phyloP scores from a whole-genome alignment of 2,329 filamentous ascomycete species.

The Colletotrichum simmondsii region DNA sequence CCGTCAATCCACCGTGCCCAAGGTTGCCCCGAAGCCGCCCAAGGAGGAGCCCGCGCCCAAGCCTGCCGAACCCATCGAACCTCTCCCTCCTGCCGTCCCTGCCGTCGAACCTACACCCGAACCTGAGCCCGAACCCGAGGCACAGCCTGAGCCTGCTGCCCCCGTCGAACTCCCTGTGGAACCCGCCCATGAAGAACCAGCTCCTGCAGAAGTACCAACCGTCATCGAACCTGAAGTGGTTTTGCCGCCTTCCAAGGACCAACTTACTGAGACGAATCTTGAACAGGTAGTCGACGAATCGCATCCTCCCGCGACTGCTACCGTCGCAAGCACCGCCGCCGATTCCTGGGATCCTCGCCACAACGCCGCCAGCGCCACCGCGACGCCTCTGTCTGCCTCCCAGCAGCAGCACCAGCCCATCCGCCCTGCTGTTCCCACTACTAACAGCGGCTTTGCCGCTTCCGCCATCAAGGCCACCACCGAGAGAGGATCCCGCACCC shows the following conservation, averaged over 20 bases:
- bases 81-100: slow-evolving; percentile 40
- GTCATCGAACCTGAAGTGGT: slow-evolving; percentile 63
- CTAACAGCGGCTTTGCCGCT: slow-evolving; percentile 77
- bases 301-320: slow-evolving; percentile 79
- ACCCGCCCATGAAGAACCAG: slow-evolving; percentile 39
- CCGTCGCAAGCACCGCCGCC: slow-evolving; percentile 87
- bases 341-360: slow-evolving; percentile 84
- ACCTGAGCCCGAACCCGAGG: slow-evolving; percentile 51
- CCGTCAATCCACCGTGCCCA: slow-evolving; percentile 66
- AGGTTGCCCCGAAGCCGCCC: slow-evolving; percentile 64
- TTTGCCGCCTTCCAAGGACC: slow-evolving; percentile 78
- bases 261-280: slow-evolving; percentile 91
- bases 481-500: slow-evolving; percentile 71
- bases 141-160: slow-evolving; percentile 46
- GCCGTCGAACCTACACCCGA: slow-evolving; percentile 37
- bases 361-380: slow-evolving; percentile 66
- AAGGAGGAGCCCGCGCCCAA: slow-evolving; percentile 60
- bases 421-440: slow-evolving; percentile 44
- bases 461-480: slow-evolving; percentile 83
- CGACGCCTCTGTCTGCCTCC: slow-evolving; percentile 73
- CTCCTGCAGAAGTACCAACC: slow-evolving; percentile 40
- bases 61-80: slow-evolving; percentile 57
- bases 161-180: slow-evolving; percentile 45
- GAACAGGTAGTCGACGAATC: slow-evolving; percentile 90
- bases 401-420: slow-evolving; percentile 73